A percentile compares a stretch with the other conserved stretches of the same genome.
phyloP scores from a whole-genome alignment of 2,329 filamentous ascomycete genomes.

The Plectosphaerella sp. region DNA sequence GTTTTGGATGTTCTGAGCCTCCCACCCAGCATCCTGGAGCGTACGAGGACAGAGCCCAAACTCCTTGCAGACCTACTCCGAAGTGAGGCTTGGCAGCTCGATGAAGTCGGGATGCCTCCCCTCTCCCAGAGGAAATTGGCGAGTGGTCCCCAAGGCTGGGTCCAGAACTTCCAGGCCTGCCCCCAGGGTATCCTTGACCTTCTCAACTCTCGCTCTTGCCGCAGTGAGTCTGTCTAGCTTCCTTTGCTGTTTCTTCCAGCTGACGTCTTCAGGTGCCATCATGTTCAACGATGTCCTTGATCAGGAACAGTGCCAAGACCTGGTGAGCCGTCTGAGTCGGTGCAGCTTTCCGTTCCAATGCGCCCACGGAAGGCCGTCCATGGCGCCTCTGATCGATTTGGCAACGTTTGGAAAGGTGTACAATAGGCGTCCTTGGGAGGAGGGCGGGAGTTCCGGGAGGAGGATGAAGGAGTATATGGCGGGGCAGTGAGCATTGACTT shows the following conservation, averaged over 20 bases:
- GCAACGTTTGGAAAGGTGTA: slow-evolving; percentile 15
- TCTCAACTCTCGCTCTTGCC: slow-evolving; percentile 70
- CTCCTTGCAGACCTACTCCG: slow-evolving; percentile 72
- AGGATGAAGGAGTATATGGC: slow-evolving; percentile 4
- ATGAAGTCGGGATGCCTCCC: slow-evolving; percentile 33
- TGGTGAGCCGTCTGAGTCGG: slow-evolving; percentile 52
- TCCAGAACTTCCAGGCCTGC: slow-evolving; percentile 61
- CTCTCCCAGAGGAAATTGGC: not conserved
- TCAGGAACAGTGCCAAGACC: slow-evolving; percentile 47
- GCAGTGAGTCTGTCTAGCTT: slow-evolving; percentile 41
- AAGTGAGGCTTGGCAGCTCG: slow-evolving; percentile 65
- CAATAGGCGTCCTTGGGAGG: not conserved
- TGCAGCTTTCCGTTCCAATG: slow-evolving; percentile 79
- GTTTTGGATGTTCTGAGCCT: slow-evolving; percentile 51
- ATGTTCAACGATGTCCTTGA: slow-evolving; percentile 78
- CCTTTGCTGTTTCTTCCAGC: slow-evolving; percentile 4
- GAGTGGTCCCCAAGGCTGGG: slow-evolving; percentile 40
- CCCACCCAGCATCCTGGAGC: slow-evolving; percentile 68
- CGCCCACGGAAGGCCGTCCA: slow-evolving; percentile 69
- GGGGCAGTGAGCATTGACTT: not conserved
- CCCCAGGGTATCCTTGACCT: slow-evolving; percentile 73
- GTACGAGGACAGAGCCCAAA: slow-evolving; percentile 68
- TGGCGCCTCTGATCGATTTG: slow-evolving; percentile 58
- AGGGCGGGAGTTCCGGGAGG: slow-evolving; percentile 5
- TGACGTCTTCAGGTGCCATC: slow-evolving; percentile 49